phyloP scores from a whole-genome alignment of 2,329 filamentous ascomycete genomes.

The Aspergillus fischeri region DNA sequence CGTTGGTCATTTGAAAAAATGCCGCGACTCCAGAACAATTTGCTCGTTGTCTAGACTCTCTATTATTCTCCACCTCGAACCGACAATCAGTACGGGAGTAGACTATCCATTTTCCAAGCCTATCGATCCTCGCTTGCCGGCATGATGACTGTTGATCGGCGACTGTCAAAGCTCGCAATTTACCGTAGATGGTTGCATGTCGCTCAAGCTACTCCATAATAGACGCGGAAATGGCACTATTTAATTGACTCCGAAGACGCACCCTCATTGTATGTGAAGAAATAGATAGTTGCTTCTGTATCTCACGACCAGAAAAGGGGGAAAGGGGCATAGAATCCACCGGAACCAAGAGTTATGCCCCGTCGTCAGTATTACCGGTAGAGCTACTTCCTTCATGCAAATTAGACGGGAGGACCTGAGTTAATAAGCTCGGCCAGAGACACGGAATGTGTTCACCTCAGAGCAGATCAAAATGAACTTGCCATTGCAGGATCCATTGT shows the following conservation, averaged over 20 bases:
- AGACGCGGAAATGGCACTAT: background rate
- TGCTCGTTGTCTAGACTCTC: background rate
- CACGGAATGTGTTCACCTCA: no score
- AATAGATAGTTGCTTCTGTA: background rate
- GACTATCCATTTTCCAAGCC: background rate
- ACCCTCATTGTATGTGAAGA: background rate
- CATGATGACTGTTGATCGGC: background rate
- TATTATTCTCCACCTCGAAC: background rate
- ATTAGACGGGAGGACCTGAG: no score
- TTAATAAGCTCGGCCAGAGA: no score
- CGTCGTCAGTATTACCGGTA: no score
- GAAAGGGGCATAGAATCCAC: background rate
- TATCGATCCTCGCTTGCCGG: background rate
- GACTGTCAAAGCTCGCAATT: background rate
- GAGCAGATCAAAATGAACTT: background rate
- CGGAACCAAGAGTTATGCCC: no score
- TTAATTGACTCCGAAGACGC: background rate
- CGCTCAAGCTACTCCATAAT: background rate
- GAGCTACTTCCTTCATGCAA: no score
- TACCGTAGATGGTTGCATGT: background rate
- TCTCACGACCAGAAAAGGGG: background rate
- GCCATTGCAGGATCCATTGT: background rate
- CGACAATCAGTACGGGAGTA: background rate
- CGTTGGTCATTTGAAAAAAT: background rate
- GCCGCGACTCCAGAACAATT: background rate